A percentile compares a stretch with the other conserved stretches of the same genome.
phyloP scores from a whole-genome alignment of 257 asterid species.

The Anisodus acutangulus region DNA sequence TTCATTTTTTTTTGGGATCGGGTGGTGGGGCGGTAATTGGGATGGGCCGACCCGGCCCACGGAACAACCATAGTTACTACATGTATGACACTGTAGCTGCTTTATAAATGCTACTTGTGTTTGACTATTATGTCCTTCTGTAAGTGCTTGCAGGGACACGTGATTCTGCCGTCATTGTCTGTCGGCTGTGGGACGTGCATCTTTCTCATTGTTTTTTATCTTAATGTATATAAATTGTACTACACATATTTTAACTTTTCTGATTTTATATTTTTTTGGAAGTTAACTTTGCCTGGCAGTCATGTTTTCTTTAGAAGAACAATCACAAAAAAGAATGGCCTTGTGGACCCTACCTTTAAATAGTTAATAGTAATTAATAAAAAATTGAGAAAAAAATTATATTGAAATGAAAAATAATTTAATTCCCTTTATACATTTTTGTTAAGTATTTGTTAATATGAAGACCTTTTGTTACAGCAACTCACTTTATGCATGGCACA shows the following conservation, averaged over 20 bases:
- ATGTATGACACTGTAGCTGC: too few species aligned
- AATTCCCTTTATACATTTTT: background rate
- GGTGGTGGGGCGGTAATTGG: too few species aligned
- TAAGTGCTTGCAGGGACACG: too few species aligned
- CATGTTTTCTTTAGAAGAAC: constrained; percentile 27
- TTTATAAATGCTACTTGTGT: too few species aligned
- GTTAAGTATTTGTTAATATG: too few species aligned
- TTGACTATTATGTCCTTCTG: too few species aligned
- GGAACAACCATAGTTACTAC: too few species aligned
- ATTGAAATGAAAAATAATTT: background rate
- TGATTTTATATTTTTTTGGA: constrained; percentile 8
- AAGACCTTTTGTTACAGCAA: too few species aligned
- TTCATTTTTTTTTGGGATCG: too few species aligned
- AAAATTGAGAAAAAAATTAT: background rate
- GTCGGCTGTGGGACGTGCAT: background rate
- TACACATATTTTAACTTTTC: constrained; percentile 14
- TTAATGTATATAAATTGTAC: background rate
- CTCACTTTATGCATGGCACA: too few species aligned
- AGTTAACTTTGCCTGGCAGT: constrained; percentile 15
- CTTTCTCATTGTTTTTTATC: background rate
- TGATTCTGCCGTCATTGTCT: too few species aligned
- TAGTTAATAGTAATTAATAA: background rate
- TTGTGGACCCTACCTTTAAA: background rate
- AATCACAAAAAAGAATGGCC: constrained; percentile 2
- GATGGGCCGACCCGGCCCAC: too few species aligned